Conservation (phyloP, 1,139 yeast genomes). For the Scheffersomyces illinoinensis region DNA sequence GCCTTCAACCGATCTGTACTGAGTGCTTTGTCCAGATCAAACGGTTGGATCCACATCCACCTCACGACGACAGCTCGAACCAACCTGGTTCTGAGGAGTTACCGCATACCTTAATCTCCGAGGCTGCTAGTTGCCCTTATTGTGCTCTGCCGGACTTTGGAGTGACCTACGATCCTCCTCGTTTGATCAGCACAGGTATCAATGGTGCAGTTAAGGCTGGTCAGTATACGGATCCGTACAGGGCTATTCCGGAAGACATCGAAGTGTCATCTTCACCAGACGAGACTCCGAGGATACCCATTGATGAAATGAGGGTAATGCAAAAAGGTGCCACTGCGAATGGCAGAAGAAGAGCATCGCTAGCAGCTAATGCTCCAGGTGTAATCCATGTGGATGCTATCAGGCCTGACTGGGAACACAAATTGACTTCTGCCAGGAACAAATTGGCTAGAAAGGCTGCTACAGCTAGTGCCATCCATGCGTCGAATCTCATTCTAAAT, state of each 20-base stretch:
- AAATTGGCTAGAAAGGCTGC: constrained; percentile 86
- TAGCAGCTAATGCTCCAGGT: constrained; percentile 61
- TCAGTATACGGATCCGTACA: constrained; percentile 3
- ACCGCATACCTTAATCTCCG: constrained; percentile 74
- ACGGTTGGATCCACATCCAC: constrained; percentile 92
- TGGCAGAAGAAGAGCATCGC: constrained; percentile 37
- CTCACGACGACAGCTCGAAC: constrained; percentile 60
- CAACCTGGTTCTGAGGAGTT: constrained; percentile 29
- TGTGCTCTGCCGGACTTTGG: constrained; percentile 91
- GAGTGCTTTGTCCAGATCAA: constrained; percentile 97
- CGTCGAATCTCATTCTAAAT: constrained; percentile 60
- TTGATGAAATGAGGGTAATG: not conserved
- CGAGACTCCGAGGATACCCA: not conserved
- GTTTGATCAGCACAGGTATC: constrained; percentile 55
- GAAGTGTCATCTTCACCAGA: constrained; percentile 12
- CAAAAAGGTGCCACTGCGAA: not conserved
- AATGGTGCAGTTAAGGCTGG: constrained; percentile 33
- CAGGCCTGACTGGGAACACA: constrained; percentile 90
- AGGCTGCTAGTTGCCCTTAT: constrained; percentile 89
- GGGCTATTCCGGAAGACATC: constrained; percentile 14
- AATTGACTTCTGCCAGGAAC: constrained; percentile 68
- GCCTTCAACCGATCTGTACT: constrained; percentile 90
- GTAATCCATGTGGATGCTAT: constrained; percentile 80
- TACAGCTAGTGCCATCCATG: constrained; percentile 92
- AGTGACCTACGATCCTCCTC: constrained; percentile 71